Evolutionary conservation across 768 basidiomycete genomes (phyloP), one percentile per base, ranked within the genome.

Genomic region (Lactarius sanguifluus): DNA sequence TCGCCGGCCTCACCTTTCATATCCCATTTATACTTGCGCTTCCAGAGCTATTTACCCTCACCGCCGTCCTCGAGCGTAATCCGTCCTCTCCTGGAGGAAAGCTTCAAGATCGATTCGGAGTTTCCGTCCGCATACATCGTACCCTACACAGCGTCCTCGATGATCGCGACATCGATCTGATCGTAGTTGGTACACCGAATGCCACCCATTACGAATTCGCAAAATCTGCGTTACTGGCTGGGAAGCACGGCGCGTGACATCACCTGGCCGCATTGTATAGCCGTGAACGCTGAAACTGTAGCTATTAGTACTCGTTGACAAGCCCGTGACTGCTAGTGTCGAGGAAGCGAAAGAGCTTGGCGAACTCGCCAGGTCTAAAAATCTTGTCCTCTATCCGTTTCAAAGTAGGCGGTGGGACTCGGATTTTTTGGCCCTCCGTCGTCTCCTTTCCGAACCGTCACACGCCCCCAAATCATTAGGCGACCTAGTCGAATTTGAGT

Each of bases 361-460:
- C 16, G 75, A 75, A 15, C 76, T 92, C 52, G 89, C 91, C 3
- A 80, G 78, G 66, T 74, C 80, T 13, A 88, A 88, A 71, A 78
- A 81, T 20, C 79, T 88, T 32, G 81, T 91, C 38, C 77, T 92
- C 23, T 92, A 89, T 72, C 83, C 83, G 16, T 90, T 85, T 76
- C 90, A 90, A 72, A 90, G 89, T 73, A 81, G 91, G 59, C 82
- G 90, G 64, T 92, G 86, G 85, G 90, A 92, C 76, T 86, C 87
- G 2, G 91, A 93, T 73, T 91, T 87, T 76, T 79, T 91, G 45
- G 83, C 90, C 8, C 76, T 92, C 58, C 82, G 81, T 69, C 79
- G 80, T 45, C 80, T 92, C 28, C 75, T 92, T 30, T 76, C 78
- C 9, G 79, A 87, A 23, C 84, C 86, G 18, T 72, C 81, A 10